Evolutionary conservation across 1,139 yeast genomes (phyloP).

Genomic region (Zygosaccharomyces pseudobailii): DNA sequence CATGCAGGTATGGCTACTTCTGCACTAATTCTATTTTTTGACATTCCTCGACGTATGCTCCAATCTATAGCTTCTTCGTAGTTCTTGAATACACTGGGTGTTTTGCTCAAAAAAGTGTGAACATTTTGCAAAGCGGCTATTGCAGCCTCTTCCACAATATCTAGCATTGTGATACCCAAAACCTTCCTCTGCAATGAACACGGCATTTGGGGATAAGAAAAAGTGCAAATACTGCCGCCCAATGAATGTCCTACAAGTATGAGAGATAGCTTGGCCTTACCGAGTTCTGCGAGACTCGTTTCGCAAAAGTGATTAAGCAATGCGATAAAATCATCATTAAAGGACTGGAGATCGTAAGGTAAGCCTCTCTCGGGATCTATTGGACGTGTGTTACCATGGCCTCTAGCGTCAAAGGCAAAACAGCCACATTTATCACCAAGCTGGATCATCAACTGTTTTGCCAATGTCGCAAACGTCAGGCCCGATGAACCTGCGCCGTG

Average conservation of each 20-base stretch:
- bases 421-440: conserved; percentile 44
- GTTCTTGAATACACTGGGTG: conserved; percentile 57
- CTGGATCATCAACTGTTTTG: conserved; percentile 35
- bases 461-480: conserved; percentile 62
- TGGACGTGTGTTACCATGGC: conserved; percentile 60
- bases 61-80: conserved; percentile 68
- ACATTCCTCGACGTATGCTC: conserved; percentile 57
- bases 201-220: conserved; percentile 36
- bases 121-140: conserved; percentile 61
- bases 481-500: conserved; percentile 97
- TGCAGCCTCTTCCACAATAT: conserved; percentile 93
- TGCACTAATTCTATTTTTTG: conserved; percentile 61
- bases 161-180: conserved; percentile 71
- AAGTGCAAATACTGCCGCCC: conserved; percentile 82
- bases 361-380: conserved; percentile 25
- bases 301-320: conserved; percentile 41
- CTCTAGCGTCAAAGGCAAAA: conserved; percentile 72
- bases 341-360: conserved; percentile 47
- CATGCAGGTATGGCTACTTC: conserved; percentile 71
- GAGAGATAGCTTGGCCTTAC: conserved; percentile 32
- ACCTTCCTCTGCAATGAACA: conserved; percentile 31
- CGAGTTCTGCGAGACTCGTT: conserved; percentile 27
- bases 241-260: conserved; percentile 83
- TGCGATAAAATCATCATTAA: conserved; percentile 53
- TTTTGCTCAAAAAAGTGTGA: conserved; percentile 53